A percentile compares a stretch with the other conserved stretches of the same genome.
These are phyloP conservation scores for Domatiomyces catenatus DNA, from an alignment of 2,329 filamentous ascomycete species.

Conservation along the genomic window DNA sequence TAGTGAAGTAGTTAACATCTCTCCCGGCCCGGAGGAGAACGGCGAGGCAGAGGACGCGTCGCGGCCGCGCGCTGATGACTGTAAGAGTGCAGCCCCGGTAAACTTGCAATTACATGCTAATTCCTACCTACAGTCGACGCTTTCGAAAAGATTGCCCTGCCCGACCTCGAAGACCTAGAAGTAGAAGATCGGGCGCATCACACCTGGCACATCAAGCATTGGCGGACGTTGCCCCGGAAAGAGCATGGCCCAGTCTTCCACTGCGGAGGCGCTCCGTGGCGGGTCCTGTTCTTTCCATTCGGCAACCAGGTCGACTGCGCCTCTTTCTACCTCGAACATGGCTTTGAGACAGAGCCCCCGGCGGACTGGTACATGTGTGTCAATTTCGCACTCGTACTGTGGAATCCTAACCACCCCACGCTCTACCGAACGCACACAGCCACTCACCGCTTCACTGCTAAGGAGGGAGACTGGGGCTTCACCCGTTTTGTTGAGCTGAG, in stretches of 20 bases:
- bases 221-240: slow-evolving; percentile 60
- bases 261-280: slow-evolving; percentile 80
- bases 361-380: slow-evolving; percentile 95
- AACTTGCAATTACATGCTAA: neutral
- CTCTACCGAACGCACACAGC: slow-evolving; percentile 63
- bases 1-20: slow-evolving; percentile 47
- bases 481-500: slow-evolving; percentile 87
- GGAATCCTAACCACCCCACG: slow-evolving; percentile 84
- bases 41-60: slow-evolving; percentile 40
- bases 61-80: slow-evolving; percentile 42
- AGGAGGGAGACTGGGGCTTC: slow-evolving; percentile 97
- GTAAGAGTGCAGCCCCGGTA: slow-evolving; percentile 20
- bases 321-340: slow-evolving; percentile 87
- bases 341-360: slow-evolving; percentile 60
- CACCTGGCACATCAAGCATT: slow-evolving; percentile 81
- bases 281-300: slow-evolving; percentile 85
- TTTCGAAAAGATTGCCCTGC: slow-evolving; percentile 68
- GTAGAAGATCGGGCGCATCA: slow-evolving; percentile 58
- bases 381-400: slow-evolving; percentile 85
- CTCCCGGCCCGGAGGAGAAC: slow-evolving; percentile 39
- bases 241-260: slow-evolving; percentile 80
- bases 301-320: slow-evolving; percentile 89
- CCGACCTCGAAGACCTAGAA: slow-evolving; percentile 63
- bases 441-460: slow-evolving; percentile 90
- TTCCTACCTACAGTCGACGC: slow-evolving; percentile 48